Evolutionary conservation across 163 green algal species (phyloP).

Genomic region (Coccomyxa subellipsoidea): DNA sequence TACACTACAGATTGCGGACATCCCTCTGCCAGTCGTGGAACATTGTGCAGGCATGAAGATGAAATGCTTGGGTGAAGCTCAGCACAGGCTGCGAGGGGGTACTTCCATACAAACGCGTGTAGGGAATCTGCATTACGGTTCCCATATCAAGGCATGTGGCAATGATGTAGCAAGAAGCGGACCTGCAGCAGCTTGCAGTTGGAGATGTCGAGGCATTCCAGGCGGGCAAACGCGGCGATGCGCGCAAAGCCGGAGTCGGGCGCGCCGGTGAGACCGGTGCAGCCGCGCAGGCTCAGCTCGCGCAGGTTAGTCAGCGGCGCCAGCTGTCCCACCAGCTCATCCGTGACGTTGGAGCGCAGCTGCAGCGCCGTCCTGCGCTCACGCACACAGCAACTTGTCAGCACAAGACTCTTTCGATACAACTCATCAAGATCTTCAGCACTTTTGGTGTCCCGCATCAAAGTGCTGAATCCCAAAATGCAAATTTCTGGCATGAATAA

Average conservation of each 20-base stretch:
- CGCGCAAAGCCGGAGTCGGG: background rate
- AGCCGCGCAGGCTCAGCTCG: constrained; percentile 26
- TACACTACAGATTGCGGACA: too few species aligned
- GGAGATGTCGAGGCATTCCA: constrained; percentile 11
- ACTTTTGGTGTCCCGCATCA: too few species aligned
- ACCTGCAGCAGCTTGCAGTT: constrained; percentile 3
- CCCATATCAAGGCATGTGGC: background rate
- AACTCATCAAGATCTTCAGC: too few species aligned
- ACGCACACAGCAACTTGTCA: background rate
- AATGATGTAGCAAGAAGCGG: background rate
- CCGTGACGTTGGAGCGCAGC: constrained; percentile 27
- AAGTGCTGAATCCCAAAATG: too few species aligned
- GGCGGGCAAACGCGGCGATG: background rate
- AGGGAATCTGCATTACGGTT: too few species aligned
- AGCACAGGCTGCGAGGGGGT: too few species aligned
- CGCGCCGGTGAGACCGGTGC: constrained; percentile 20
- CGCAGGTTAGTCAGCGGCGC: constrained; percentile 20
- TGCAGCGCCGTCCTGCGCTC: background rate
- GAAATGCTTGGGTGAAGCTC: too few species aligned
- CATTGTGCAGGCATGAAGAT: too few species aligned
- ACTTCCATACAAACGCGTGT: too few species aligned
- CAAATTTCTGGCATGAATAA: too few species aligned
- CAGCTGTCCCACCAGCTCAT: constrained; percentile 22
- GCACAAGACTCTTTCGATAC: too few species aligned
- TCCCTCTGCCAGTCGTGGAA: too few species aligned